Percentiles rank a stretch among this genome's conserved stretches.
Evolutionary conservation across 1,139 yeast genomes (phyloP).

Genomic region (Zygosaccharomyces pseudobailii): DNA sequence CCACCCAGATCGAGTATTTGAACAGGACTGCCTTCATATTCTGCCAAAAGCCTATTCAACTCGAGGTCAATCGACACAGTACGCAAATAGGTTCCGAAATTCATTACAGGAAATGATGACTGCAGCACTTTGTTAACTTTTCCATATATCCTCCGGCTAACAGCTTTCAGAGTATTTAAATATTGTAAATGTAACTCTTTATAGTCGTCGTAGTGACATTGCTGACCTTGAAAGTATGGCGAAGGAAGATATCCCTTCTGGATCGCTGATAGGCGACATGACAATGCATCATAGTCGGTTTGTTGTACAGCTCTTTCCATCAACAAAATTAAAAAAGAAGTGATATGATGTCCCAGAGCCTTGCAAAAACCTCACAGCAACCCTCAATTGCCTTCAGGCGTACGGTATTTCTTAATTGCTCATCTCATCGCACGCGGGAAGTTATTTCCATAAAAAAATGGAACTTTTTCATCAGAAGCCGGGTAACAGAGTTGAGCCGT

Average conservation of each 20-base stretch:
- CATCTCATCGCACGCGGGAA: background rate
- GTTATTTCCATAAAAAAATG: background rate
- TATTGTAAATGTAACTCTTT: slow-evolving; percentile 22
- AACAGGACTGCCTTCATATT: slow-evolving; percentile 30
- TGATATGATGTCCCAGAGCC: background rate
- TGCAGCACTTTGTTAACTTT: slow-evolving; percentile 27
- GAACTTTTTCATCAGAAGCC: background rate
- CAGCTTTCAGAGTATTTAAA: slow-evolving; percentile 16
- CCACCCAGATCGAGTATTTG: slow-evolving; percentile 86
- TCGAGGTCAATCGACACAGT: slow-evolving; percentile 57
- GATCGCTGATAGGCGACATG: slow-evolving; percentile 63
- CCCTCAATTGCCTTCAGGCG: background rate
- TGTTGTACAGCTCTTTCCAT: slow-evolving; percentile 31
- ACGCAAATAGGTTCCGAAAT: slow-evolving; percentile 77
- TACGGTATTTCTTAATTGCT: background rate
- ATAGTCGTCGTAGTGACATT: slow-evolving; percentile 31
- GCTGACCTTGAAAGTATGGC: slow-evolving; percentile 41
- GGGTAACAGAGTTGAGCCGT: slow-evolving; percentile 3
- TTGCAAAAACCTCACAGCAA: background rate
- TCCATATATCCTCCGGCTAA: slow-evolving; percentile 25
- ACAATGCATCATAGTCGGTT: slow-evolving; percentile 83
- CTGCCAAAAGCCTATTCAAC: slow-evolving; percentile 45
- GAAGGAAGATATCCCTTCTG: slow-evolving; percentile 54
- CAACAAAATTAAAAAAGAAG: background rate
- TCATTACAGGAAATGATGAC: slow-evolving; percentile 71